These are phyloP conservation scores for Pittosporum tobira DNA, from an alignment of 129 eudicot genomes.

Conservation along the genomic window DNA sequence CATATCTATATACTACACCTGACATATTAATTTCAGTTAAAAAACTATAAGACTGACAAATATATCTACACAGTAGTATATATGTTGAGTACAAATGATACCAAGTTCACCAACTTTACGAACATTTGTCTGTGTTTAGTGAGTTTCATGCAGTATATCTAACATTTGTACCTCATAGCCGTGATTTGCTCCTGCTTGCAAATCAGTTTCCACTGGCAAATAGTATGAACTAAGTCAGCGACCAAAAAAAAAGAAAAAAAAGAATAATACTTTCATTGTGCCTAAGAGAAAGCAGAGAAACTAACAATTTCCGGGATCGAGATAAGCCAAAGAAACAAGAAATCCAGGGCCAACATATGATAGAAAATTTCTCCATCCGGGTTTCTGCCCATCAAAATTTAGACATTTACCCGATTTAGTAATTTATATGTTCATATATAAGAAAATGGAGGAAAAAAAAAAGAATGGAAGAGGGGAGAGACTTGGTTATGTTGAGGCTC, in stretches of 20 bases:
- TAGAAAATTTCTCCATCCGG: slow-evolving; percentile 73
- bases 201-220: slow-evolving; percentile 88
- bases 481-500: slow-evolving; percentile 30
- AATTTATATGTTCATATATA: neutral
- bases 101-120: too few species aligned
- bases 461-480: slow-evolving; percentile 4
- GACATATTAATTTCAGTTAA: too few species aligned
- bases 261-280: neutral
- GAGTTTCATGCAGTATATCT: too few species aligned
- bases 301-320: slow-evolving; percentile 96
- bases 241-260: neutral
- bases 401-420: neutral
- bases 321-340: slow-evolving; percentile 88
- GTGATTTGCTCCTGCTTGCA: slow-evolving; percentile 98
- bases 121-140: too few species aligned
- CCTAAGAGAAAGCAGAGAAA: neutral
- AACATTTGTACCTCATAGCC: slow-evolving; percentile 56
- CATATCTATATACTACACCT: too few species aligned
- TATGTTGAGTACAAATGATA: too few species aligned
- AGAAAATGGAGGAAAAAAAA: neutral
- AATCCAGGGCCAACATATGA: slow-evolving; percentile 94
- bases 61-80: too few species aligned
- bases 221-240: neutral
- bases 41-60: too few species aligned
- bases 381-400: slow-evolving; percentile 34